phyloP scores from a whole-genome alignment of 1,284 basidiomycete species.

The Cryptococcus neoformans region DNA sequence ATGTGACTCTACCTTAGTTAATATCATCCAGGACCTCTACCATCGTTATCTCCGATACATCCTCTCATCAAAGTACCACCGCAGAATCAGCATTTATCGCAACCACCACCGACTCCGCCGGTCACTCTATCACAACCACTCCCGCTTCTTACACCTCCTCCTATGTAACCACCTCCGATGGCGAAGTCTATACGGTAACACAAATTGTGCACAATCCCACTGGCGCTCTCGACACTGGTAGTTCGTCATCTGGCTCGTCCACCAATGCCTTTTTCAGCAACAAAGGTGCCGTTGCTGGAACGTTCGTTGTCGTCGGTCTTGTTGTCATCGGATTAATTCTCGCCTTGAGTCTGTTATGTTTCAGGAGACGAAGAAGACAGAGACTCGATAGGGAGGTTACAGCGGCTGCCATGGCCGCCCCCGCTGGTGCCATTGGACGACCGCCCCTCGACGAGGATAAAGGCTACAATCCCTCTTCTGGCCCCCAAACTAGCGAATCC shows the following conservation, averaged over 20 bases:
- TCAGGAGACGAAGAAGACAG: not conserved
- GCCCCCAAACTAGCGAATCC: constrained; percentile 29
- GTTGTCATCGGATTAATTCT: constrained; percentile 6
- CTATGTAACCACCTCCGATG: constrained; percentile 37
- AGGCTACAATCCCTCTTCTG: constrained; percentile 29
- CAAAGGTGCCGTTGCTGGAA: constrained; percentile 45
- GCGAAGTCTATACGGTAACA: constrained; percentile 45
- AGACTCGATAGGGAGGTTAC: constrained; percentile 49
- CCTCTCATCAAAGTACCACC: constrained; percentile 17
- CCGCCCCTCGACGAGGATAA: constrained; percentile 50
- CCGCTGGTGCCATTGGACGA: constrained; percentile 32
- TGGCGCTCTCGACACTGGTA: constrained; percentile 24
- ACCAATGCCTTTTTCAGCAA: not conserved
- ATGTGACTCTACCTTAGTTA: not conserved
- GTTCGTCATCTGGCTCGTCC: not conserved
- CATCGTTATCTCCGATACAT: constrained; percentile 10
- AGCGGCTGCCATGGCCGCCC: constrained; percentile 49
- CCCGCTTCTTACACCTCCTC: constrained; percentile 40
- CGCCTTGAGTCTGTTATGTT: not conserved
- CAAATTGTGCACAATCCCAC: constrained; percentile 46
- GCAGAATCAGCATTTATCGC: constrained; percentile 7
- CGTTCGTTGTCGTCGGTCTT: constrained; percentile 51
- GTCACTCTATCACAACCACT: constrained; percentile 31
- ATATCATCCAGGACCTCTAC: constrained; percentile 22
- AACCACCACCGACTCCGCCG: constrained; percentile 39